Evolutionary conservation across 352 stramenopile genomes (phyloP).

Genomic region (Phytophthora ohioensis): DNA sequence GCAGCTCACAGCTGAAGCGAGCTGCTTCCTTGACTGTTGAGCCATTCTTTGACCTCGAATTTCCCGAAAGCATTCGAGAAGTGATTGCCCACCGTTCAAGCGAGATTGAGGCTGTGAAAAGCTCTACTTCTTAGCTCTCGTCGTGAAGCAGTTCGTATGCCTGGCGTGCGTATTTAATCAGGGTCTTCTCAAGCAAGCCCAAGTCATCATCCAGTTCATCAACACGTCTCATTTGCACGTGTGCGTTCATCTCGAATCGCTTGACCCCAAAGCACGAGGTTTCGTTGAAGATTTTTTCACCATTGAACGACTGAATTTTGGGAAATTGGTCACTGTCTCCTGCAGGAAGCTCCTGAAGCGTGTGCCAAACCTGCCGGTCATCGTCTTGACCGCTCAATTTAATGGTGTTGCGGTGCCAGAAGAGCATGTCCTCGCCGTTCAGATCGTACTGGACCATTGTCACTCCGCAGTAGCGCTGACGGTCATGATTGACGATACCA

Average conservation of each 20-base stretch:
- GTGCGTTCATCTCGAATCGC: constrained; percentile 42
- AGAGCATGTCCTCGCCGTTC: constrained; percentile 45
- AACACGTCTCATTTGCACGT: constrained; percentile 39
- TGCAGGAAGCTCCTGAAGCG: constrained; percentile 51
- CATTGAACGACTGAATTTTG: constrained; percentile 66
- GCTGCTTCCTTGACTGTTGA: constrained; percentile 41
- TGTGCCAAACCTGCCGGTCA: constrained; percentile 52
- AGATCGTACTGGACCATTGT: constrained; percentile 66
- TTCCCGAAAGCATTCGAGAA: constrained; percentile 36
- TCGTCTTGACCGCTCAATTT: constrained; percentile 58
- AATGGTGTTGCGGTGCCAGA: constrained; percentile 66
- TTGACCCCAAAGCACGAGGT: constrained; percentile 77
- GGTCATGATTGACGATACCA: constrained; percentile 47
- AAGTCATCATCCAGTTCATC: constrained; percentile 24
- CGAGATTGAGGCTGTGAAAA: constrained; percentile 20
- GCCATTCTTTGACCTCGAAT: constrained; percentile 44
- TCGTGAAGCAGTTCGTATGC: constrained; percentile 43
- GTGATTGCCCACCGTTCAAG: constrained; percentile 35
- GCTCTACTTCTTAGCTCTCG: background rate
- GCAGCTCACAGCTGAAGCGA: constrained; percentile 37
- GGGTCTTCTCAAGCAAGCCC: constrained; percentile 25
- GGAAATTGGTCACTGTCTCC: constrained; percentile 29
- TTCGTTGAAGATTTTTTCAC: constrained; percentile 68
- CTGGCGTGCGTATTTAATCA: constrained; percentile 51
- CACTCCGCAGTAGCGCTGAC: constrained; percentile 52